phyloP scores from a whole-genome alignment of 306 rosid genomes.

The Dryas octopetala region DNA sequence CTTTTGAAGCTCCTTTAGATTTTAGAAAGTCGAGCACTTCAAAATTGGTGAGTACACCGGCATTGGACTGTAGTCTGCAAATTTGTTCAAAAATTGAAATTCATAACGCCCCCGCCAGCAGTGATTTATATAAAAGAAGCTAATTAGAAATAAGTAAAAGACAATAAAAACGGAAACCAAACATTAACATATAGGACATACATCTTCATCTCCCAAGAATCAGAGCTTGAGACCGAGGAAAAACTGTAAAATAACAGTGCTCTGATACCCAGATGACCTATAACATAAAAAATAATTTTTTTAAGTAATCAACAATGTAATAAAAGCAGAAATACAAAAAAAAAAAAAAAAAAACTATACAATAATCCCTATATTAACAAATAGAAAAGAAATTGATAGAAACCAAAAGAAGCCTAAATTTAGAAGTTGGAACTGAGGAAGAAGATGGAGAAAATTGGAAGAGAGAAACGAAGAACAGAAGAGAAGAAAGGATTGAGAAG shows the following conservation, averaged over 20 bases:
- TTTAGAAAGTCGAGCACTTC: slow-evolving; percentile 70
- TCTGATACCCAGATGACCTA: not conserved
- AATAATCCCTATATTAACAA: no score
- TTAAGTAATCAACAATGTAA: not conserved
- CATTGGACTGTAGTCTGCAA: slow-evolving; percentile 57
- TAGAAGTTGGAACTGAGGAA: no score
- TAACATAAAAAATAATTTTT: not conserved
- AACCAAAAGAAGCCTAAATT: no score
- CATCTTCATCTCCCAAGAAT: slow-evolving; percentile 48
- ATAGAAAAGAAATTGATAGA: no score
- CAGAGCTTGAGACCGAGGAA: slow-evolving; percentile 1
- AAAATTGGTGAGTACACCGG: slow-evolving; percentile 61
- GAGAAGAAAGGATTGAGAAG: no score
- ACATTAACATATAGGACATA: slow-evolving; percentile 26
- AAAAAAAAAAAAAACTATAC: no score
- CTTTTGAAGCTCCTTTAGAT: slow-evolving; percentile 71
- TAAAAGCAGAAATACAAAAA: no score
- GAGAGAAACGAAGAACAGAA: no score
- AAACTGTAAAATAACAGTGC: not conserved
- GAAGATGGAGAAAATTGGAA: no score
- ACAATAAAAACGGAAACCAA: not conserved
- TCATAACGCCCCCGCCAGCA: not conserved
- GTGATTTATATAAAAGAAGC: not conserved
- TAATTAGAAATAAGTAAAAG: not conserved
- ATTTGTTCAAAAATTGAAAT: not conserved